A percentile compares a stretch with the other conserved stretches of the same genome.
Conservation (phyloP, 2,329 filamentous ascomycete species). For the Aspergillus candidus region DNA sequence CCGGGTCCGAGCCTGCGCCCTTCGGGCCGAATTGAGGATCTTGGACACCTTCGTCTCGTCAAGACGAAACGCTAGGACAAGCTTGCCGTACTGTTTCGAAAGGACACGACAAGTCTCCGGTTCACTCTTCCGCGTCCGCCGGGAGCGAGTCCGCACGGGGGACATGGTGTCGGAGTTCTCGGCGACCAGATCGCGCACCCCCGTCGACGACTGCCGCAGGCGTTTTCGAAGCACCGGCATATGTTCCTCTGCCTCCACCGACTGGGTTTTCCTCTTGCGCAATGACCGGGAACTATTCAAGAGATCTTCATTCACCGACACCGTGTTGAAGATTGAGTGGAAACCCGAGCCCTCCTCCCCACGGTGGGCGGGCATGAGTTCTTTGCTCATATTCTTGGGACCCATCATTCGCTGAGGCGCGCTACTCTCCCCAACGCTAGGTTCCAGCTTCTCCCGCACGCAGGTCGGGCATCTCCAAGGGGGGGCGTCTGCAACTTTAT, state of each 20-base stretch:
- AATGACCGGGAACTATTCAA: slow-evolving; percentile 71
- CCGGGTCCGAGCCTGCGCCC: slow-evolving; percentile 50
- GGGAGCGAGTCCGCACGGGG: slow-evolving; percentile 47
- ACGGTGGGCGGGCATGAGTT: slow-evolving; percentile 64
- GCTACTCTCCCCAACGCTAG: slow-evolving; percentile 20
- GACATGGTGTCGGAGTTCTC: slow-evolving; percentile 17
- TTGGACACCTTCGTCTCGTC: slow-evolving; percentile 54
- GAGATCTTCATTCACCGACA: slow-evolving; percentile 65
- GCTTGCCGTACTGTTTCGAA: slow-evolving; percentile 37
- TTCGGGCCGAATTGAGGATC: slow-evolving; percentile 55
- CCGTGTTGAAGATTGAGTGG: slow-evolving; percentile 69
- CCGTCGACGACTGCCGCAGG: slow-evolving; percentile 28
- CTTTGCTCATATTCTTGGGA: slow-evolving; percentile 61
- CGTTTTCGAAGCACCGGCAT: slow-evolving; percentile 45
- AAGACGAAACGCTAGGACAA: slow-evolving; percentile 56
- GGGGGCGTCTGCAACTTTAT: slow-evolving; percentile 47
- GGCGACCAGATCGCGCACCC: slow-evolving; percentile 15
- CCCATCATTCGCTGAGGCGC: slow-evolving; percentile 48
- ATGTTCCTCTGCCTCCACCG: slow-evolving; percentile 52
- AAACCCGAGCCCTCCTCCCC: slow-evolving; percentile 61
- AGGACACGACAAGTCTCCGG: slow-evolving; percentile 37
- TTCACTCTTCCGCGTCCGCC: slow-evolving; percentile 47
- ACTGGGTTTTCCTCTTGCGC: slow-evolving; percentile 78
- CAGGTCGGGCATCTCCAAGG: slow-evolving; percentile 59
- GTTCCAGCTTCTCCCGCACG: slow-evolving; percentile 38